These are phyloP conservation scores for Esteya vermicola DNA, from an alignment of 2,329 filamentous ascomycete species.

Conservation along the genomic window DNA sequence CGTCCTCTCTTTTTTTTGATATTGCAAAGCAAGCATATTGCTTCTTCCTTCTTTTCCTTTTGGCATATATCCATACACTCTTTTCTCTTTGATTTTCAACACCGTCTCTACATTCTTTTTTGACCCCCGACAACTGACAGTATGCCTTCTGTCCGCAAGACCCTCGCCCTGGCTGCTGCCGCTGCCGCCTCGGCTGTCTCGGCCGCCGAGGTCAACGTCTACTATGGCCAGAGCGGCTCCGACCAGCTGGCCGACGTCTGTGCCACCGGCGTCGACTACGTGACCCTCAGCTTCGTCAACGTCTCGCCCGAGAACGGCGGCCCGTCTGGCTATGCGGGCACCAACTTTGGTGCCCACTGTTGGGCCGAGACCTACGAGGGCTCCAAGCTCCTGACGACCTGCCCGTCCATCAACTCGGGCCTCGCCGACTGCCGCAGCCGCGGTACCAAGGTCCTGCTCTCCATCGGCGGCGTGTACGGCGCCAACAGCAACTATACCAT, in stretches of 20 bases:
- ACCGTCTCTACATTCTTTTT: neutral
- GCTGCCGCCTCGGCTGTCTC: constrained; percentile 11
- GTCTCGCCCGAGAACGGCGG: constrained; percentile 22
- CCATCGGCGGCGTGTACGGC: constrained; percentile 38
- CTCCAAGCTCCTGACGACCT: constrained; percentile 19
- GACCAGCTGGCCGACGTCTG: constrained; percentile 16
- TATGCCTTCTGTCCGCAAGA: constrained; percentile 12
- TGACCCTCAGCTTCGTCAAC: constrained; percentile 26
- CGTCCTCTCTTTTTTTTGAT: constrained; percentile 11
- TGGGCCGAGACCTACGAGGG: constrained; percentile 15
- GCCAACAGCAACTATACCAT: constrained; percentile 19
- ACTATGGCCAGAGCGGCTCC: constrained; percentile 18
- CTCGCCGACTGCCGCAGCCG: constrained; percentile 35
- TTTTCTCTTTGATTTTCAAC: constrained; percentile 1
- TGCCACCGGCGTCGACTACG: constrained; percentile 21
- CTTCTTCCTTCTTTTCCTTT: too few relatives aligned
- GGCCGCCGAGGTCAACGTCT: constrained; percentile 17
- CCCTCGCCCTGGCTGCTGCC: constrained; percentile 14
- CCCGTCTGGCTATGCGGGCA: constrained; percentile 18
- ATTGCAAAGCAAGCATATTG: neutral
- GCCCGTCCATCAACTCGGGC: constrained; percentile 19
- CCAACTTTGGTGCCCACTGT: constrained; percentile 25
- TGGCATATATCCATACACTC: too few relatives aligned
- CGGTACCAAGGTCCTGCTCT: constrained; percentile 50
- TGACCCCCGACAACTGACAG: neutral